Evolutionary conservation across 257 asterid species (phyloP).

Genomic region (Lavandula angustifolia): DNA sequence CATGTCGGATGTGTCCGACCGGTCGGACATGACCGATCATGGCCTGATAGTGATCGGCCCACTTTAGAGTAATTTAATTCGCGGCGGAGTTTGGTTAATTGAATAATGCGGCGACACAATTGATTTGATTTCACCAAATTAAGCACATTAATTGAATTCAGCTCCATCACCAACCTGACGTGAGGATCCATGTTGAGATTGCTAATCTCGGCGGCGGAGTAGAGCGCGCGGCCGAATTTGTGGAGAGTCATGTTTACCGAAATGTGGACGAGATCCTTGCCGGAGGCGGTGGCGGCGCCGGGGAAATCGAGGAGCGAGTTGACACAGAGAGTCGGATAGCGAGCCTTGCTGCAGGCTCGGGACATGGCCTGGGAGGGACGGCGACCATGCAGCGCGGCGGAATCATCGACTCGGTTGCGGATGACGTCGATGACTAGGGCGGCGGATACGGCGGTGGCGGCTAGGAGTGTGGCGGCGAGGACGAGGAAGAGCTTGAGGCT

Average conservation of each 20-base stretch:
- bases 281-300: slow-evolving; percentile 77
- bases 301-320: slow-evolving; percentile 70
- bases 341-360: slow-evolving; percentile 65
- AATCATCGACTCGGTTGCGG: slow-evolving; percentile 33
- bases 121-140: not conserved
- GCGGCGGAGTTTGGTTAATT: too few species aligned
- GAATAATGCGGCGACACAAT: too few species aligned
- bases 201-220: slow-evolving; percentile 56
- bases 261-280: slow-evolving; percentile 82
- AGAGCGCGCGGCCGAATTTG: slow-evolving; percentile 62
- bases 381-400: slow-evolving; percentile 33
- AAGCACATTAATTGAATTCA: not conserved
- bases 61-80: too few species aligned
- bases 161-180: slow-evolving; percentile 37
- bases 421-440: slow-evolving; percentile 44
- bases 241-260: slow-evolving; percentile 81
- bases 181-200: slow-evolving; percentile 61
- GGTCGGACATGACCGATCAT: too few species aligned
- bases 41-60: too few species aligned
- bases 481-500: slow-evolving; percentile 52
- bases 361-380: slow-evolving; percentile 73
- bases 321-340: slow-evolving; percentile 66
- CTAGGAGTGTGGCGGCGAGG: slow-evolving; percentile 51
- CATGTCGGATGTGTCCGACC: too few species aligned
- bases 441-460: slow-evolving; percentile 58